Percentiles rank a stretch among this genome's conserved stretches.
These are phyloP conservation scores for Aspergillus thermomutatus DNA, from an alignment of 2,329 filamentous ascomycete species.

Conservation along the genomic window DNA sequence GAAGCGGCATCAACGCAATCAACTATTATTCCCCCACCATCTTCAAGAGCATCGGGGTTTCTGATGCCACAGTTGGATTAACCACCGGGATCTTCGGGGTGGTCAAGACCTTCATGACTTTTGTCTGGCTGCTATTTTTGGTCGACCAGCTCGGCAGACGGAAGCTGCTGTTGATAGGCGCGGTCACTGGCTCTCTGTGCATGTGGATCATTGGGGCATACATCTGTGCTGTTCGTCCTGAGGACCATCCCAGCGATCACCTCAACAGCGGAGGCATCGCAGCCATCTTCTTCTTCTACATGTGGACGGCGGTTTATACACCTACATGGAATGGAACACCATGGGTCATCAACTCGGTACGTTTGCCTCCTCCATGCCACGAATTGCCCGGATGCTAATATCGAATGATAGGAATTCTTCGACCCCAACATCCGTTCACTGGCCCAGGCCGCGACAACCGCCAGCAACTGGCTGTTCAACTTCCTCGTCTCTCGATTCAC, in stretches of 20 bases:
- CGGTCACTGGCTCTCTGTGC: constrained; percentile 50
- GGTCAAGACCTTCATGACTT: constrained; percentile 65
- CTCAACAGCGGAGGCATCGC: constrained; percentile 36
- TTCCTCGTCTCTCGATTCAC: constrained; percentile 37
- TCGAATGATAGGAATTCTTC: constrained; percentile 58
- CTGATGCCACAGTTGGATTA: constrained; percentile 52
- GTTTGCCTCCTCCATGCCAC: background rate
- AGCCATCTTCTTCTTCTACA: constrained; percentile 64
- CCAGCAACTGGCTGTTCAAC: constrained; percentile 36
- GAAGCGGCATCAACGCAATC: constrained; percentile 73
- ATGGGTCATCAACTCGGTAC: constrained; percentile 65
- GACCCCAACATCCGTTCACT: constrained; percentile 66
- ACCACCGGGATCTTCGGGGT: constrained; percentile 76
- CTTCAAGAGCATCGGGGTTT: constrained; percentile 63
- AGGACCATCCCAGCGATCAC: constrained; percentile 19
- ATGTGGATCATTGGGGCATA: constrained; percentile 34
- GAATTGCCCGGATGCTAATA: constrained; percentile 12
- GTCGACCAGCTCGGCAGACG: constrained; percentile 63
- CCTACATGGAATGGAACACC: constrained; percentile 70
- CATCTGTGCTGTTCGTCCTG: constrained; percentile 31
- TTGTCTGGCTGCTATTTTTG: constrained; percentile 66
- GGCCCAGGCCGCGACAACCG: constrained; percentile 64
- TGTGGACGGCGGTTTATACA: constrained; percentile 71
- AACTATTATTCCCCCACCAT: constrained; percentile 72
- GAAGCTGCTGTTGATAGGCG: constrained; percentile 64